A percentile compares a stretch with the other conserved stretches of the same genome.
Conservation (phyloP, 2,329 filamentous ascomycete species). For the Tympanopsis confertula region DNA sequence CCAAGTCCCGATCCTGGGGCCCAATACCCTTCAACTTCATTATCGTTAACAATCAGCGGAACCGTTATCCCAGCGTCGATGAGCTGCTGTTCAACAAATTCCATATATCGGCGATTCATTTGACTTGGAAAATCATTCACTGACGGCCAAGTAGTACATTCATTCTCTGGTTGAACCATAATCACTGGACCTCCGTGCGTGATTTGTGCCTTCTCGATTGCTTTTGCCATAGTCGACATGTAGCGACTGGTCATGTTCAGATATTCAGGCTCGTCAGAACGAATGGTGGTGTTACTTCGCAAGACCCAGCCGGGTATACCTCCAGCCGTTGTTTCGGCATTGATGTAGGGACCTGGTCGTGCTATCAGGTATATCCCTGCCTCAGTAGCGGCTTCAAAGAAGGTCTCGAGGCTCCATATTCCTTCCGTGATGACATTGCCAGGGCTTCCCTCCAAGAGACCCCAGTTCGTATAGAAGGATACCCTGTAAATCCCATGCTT, state of each 20-base stretch:
- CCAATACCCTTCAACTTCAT: background rate
- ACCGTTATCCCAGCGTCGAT: background rate
- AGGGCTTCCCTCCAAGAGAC: constrained; percentile 3
- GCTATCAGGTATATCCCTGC: constrained; percentile 14
- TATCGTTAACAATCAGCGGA: background rate
- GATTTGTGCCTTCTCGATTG: background rate
- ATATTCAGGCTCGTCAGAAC: background rate
- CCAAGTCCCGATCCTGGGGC: background rate
- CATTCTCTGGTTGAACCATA: background rate
- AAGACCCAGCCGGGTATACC: background rate
- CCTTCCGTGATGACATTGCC: constrained; percentile 5
- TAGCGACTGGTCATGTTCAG: background rate
- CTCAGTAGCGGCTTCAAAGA: constrained; percentile 13
- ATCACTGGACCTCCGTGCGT: background rate
- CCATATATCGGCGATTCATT: background rate
- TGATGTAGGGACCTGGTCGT: constrained; percentile 13
- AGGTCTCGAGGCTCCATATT: constrained; percentile 6
- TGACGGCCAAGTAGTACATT: background rate
- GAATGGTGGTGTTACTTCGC: background rate
- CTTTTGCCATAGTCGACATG: background rate
- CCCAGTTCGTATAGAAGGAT: constrained; percentile 8
- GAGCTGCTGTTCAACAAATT: background rate
- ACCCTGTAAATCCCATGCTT: constrained; percentile 6
- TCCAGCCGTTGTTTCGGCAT: constrained; percentile 4
- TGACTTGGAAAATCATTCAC: background rate